Percentiles rank a stretch among this genome's conserved stretches.
Conservation (phyloP, 2,329 filamentous ascomycete genomes). For the Fusarium anguioides region DNA sequence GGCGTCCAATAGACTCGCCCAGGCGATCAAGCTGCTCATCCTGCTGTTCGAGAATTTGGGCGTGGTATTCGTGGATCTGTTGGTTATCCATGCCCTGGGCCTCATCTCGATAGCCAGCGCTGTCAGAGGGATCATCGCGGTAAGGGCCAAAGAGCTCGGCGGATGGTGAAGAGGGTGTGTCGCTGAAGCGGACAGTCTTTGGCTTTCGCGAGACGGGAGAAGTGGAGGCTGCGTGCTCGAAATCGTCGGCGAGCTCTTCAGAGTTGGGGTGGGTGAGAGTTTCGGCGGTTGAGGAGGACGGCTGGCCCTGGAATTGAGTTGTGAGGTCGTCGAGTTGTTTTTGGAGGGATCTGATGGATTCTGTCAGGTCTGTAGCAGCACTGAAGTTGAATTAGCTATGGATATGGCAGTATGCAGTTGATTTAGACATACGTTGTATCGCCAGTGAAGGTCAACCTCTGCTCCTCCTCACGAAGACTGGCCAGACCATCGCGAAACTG, state of each 20-base stretch:
- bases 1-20: slow-evolving; percentile 86
- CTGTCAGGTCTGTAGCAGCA: slow-evolving; percentile 62
- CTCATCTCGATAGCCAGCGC: slow-evolving; percentile 69
- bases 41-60: slow-evolving; percentile 84
- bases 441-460: slow-evolving; percentile 70
- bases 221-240: slow-evolving; percentile 68
- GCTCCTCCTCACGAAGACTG: slow-evolving; percentile 71
- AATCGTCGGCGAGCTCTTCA: slow-evolving; percentile 69
- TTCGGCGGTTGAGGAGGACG: slow-evolving; percentile 60
- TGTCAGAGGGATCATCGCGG: slow-evolving; percentile 73
- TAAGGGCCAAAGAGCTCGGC: slow-evolving; percentile 68
- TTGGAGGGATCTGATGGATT: slow-evolving; percentile 75
- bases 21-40: slow-evolving; percentile 92
- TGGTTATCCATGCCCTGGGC: slow-evolving; percentile 75
- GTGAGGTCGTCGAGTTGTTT: slow-evolving; percentile 81
- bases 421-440: slow-evolving; percentile 67
- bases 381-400: slow-evolving; percentile 46
- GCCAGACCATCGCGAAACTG: slow-evolving; percentile 85
- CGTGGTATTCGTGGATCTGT: slow-evolving; percentile 88
- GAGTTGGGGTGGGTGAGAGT: slow-evolving; percentile 73
- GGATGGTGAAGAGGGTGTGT: slow-evolving; percentile 62
- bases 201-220: slow-evolving; percentile 51
- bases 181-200: slow-evolving; percentile 89
- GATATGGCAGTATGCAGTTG: neutral
- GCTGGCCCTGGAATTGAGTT: slow-evolving; percentile 80